phyloP scores from a whole-genome alignment of 805 yeast genomes.

The Saccharomycopsis guyanensis region DNA sequence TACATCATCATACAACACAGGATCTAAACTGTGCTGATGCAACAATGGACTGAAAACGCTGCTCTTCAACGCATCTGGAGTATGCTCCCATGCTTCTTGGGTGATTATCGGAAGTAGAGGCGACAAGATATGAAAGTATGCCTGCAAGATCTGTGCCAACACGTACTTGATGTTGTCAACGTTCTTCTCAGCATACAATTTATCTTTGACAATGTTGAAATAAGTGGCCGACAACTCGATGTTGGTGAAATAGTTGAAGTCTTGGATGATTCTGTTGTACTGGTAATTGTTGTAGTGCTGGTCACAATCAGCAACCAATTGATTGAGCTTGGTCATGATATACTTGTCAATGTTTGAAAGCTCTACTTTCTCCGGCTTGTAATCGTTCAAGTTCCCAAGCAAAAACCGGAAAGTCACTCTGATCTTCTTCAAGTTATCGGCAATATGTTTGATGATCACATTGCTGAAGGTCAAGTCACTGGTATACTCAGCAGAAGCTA shows the following conservation, averaged over 20 bases:
- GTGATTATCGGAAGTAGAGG: constrained; percentile 80
- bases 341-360: constrained; percentile 50
- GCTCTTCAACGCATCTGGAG: constrained; percentile 27
- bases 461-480: constrained; percentile 72
- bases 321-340: constrained; percentile 46
- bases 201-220: constrained; percentile 81
- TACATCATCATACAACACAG: constrained; percentile 32
- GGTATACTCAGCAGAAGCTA: constrained; percentile 81
- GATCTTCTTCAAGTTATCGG: constrained; percentile 72
- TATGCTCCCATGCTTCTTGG: constrained; percentile 79
- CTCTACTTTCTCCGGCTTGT: constrained; percentile 15
- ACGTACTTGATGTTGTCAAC: constrained; percentile 53
- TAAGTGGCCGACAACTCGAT: constrained; percentile 72
- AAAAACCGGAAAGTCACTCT: constrained; percentile 75
- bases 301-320: constrained; percentile 36
- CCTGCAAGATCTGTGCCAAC: constrained; percentile 46
- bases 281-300: constrained; percentile 48
- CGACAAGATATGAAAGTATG: constrained; percentile 59
- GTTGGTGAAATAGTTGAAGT: constrained; percentile 64
- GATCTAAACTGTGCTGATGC: constrained; percentile 23
- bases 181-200: constrained; percentile 63
- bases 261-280: constrained; percentile 63
- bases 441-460: constrained; percentile 63
- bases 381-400: constrained; percentile 56
- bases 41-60: constrained; percentile 17